Conservation (phyloP, 371 early-diverging fungal species). For the Lichtheimia corymbifera region DNA sequence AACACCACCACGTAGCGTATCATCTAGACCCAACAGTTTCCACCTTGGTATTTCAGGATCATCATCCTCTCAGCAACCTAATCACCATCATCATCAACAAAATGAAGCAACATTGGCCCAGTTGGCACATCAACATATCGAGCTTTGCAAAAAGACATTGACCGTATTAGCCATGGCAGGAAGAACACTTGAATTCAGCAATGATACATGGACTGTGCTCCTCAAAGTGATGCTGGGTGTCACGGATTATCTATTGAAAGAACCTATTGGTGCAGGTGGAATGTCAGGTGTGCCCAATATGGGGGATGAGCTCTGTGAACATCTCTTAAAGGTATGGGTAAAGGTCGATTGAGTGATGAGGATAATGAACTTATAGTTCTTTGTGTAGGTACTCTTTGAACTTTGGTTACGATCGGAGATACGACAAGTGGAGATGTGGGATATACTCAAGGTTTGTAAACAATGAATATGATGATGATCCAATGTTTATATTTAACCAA, state of each 20-base stretch:
- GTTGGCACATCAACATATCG: slow-evolving; percentile 61
- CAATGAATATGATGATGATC: too few relatives aligned
- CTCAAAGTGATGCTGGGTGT: slow-evolving; percentile 76
- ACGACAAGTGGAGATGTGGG: slow-evolving; percentile 74
- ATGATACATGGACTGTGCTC: slow-evolving; percentile 76
- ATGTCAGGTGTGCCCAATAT: slow-evolving; percentile 53
- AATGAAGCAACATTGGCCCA: slow-evolving; percentile 24
- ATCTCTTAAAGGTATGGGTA: slow-evolving; percentile 59
- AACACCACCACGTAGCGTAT: too few relatives aligned
- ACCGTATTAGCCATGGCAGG: slow-evolving; percentile 66
- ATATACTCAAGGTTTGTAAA: slow-evolving; percentile 51
- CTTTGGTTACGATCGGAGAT: slow-evolving; percentile 73
- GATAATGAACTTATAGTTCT: neutral
- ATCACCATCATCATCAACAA: neutral
- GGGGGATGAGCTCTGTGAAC: slow-evolving; percentile 78
- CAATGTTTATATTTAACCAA: too few relatives aligned
- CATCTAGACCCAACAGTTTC: slow-evolving; percentile 16
- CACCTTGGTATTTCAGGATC: slow-evolving; percentile 18
- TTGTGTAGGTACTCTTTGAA: slow-evolving; percentile 62
- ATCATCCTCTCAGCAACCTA: too few relatives aligned
- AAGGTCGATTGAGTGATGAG: neutral
- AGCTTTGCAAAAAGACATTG: slow-evolving; percentile 75
- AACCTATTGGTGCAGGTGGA: slow-evolving; percentile 38
- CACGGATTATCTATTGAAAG: slow-evolving; percentile 67
- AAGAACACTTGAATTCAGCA: slow-evolving; percentile 62